phyloP scores from a whole-genome alignment of 106 monocot genomes.

The Amphibolis antarctica region DNA sequence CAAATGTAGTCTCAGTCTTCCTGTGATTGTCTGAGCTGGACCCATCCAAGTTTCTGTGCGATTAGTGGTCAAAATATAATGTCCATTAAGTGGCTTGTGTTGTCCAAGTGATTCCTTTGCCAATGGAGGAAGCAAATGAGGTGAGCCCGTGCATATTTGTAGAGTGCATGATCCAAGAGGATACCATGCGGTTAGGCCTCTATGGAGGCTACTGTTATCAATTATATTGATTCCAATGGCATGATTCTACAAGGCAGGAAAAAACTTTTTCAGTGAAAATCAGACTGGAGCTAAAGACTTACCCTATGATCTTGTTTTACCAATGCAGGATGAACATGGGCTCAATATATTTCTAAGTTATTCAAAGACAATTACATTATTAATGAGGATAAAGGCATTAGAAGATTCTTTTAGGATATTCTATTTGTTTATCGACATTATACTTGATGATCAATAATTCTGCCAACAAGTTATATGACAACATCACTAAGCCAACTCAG shows the following conservation, averaged over 20 bases:
- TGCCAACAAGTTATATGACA: no score
- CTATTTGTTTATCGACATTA: no score
- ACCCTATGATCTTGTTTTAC: background rate
- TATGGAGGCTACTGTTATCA: constrained; percentile 44
- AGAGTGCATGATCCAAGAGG: constrained; percentile 70
- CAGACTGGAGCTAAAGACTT: background rate
- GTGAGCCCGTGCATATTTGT: constrained; percentile 42
- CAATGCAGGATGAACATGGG: background rate
- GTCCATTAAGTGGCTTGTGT: constrained; percentile 35
- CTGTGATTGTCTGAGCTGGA: constrained; percentile 60
- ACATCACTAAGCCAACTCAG: no score
- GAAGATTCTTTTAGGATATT: no score
- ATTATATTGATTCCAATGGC: constrained; percentile 49
- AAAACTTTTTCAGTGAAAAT: background rate
- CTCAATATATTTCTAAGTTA: no score
- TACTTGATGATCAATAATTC: no score
- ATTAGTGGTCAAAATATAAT: constrained; percentile 43
- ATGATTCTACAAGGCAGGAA: constrained; percentile 29
- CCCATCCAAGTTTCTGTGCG: constrained; percentile 84
- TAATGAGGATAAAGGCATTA: no score
- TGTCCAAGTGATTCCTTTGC: constrained; percentile 46
- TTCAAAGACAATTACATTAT: no score
- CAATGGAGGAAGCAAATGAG: constrained; percentile 45
- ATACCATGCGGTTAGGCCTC: constrained; percentile 48
- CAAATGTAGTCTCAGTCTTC: constrained; percentile 35